These are phyloP conservation scores for Avena eriantha DNA, from an alignment of 176 grass and related monocot species.

Conservation along the genomic window DNA sequence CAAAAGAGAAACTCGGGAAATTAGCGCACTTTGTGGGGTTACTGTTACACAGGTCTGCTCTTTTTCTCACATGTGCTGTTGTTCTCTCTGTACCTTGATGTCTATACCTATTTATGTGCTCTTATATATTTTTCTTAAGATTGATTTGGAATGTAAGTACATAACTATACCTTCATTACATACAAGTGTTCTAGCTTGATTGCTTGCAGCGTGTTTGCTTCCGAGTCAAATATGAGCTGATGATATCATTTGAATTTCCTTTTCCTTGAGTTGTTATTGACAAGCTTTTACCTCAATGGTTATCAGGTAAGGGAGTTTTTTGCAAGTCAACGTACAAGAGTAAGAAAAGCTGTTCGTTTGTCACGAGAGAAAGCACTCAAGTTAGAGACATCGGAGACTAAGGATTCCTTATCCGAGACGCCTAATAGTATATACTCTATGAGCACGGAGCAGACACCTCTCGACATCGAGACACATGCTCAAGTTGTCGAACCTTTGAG, in stretches of 20 bases:
- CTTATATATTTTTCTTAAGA: slow-evolving; percentile 1
- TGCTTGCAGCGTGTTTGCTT: neutral
- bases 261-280: slow-evolving; percentile 15
- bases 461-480: slow-evolving; percentile 47
- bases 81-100: slow-evolving; percentile 24
- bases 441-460: slow-evolving; percentile 45
- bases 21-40: slow-evolving; percentile 78
- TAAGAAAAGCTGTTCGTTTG: slow-evolving; percentile 80
- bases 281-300: slow-evolving; percentile 1
- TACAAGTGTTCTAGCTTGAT: neutral
- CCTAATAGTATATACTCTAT: slow-evolving; percentile 38
- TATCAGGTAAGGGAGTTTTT: slow-evolving; percentile 87
- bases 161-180: neutral
- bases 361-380: slow-evolving; percentile 71
- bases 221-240: neutral
- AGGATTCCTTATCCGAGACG: neutral
- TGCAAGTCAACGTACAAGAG: slow-evolving; percentile 74
- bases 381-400: slow-evolving; percentile 50
- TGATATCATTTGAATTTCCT: slow-evolving; percentile 5
- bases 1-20: slow-evolving; percentile 91
- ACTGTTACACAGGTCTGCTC: slow-evolving; percentile 84
- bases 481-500: slow-evolving; percentile 51
- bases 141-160: neutral
- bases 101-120: slow-evolving; percentile 15
- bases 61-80: slow-evolving; percentile 31